Base-by-base conservation (phyloP, 2,329 filamentous ascomycete species). In the Calonectria multiphialidica region DNA sequence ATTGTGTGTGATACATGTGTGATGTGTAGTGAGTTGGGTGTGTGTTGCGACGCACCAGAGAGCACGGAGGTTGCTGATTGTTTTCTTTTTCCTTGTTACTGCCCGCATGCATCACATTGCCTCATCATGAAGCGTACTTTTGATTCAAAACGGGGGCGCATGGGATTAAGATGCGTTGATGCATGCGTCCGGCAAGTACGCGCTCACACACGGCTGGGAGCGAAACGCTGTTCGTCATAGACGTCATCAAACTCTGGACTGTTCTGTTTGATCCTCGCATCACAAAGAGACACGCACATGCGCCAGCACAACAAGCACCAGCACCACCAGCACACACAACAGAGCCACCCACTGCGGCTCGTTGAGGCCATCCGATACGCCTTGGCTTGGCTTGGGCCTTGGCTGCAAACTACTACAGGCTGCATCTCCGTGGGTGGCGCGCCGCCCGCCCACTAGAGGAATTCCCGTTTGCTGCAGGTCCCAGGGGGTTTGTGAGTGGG, bases 401-500 rank as follows among this genome's bases (percentile, higher is more conserved):
- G 28, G 28, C 28, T 30, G 28, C 28, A 30, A 30, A 30, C 28
- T 30, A 30, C 8, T 30, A 30, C 28, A 30, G 28, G 28, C 28
- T 30, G 28, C 28, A 30, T 30, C 28, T 40, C 33, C 53, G 25
- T 40, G 12, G 30, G 23, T 37, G 35, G 35, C 35, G 35, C 35
- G 35, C 35, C 35, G 35, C 35, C 35, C 35, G 35, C 35, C 35
- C 35, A 15, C 35, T 10, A 37, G 16, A 44, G 57, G 57, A 44
- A 42, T 55, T 15, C 33, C 47, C 47, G 33, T 40, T 50, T 50
- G 33, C 35, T 55, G 63, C 63, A 53, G 47, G 63, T 42, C 18
- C 63, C 63, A 66, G 47, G 63, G 63, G 33, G 37, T 23, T n/a
- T 66, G 21, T 21, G 13, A 62, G 57, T 62, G 57, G 37, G 23